Conservation (phyloP, 78 protist genomes). For the Diacronema lutheri region DNA sequence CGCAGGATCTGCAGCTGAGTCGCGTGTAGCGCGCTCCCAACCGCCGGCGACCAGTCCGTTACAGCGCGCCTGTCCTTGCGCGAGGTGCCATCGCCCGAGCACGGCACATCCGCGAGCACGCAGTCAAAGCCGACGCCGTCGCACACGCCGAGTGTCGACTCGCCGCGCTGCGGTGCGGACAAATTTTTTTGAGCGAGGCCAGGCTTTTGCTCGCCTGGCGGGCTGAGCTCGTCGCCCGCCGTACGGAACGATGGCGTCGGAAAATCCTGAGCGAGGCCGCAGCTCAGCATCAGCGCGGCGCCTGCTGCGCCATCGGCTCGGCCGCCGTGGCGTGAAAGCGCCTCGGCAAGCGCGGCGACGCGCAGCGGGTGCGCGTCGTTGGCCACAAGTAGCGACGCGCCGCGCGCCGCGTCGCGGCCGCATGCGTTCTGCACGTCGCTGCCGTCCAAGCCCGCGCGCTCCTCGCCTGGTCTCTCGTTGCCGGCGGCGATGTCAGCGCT, state of each 20-base stretch:
- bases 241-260: constrained; percentile 43
- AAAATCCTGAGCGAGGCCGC: constrained; percentile 73
- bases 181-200: no score
- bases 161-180: no score
- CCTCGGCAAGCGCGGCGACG: constrained; percentile 80
- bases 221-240: no score
- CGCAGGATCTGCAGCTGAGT: constrained; percentile 71
- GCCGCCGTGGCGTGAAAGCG: constrained; percentile 47
- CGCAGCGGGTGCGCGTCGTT: constrained; percentile 88
- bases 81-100: constrained; percentile 94
- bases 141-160: not conserved
- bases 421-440: no score
- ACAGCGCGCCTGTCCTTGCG: constrained; percentile 86
- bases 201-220: no score
- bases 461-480: no score
- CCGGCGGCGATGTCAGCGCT: no score
- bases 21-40: constrained; percentile 14
- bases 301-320: constrained; percentile 26
- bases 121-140: constrained; percentile 68
- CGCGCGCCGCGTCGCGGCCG: not conserved
- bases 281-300: constrained; percentile 63
- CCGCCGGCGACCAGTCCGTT: constrained; percentile 68
- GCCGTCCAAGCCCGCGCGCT: no score
- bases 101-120: constrained; percentile 94
- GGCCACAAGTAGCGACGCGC: constrained; percentile 77